Base-by-base conservation (phyloP, 805 yeast species). In the Candida tammaniensis region DNA sequence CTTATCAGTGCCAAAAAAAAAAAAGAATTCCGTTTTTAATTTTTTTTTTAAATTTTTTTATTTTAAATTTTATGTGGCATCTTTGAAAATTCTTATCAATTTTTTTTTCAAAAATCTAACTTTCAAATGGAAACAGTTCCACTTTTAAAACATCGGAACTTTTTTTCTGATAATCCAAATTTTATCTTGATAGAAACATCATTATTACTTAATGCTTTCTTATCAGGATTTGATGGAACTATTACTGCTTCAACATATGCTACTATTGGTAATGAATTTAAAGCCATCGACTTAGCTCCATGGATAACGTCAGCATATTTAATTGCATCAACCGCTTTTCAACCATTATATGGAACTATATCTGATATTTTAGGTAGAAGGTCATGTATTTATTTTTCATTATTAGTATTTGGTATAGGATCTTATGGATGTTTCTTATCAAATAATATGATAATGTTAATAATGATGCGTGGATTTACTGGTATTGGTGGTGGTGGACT, bases 271-370 rank as follows among this genome's bases (percentile, higher is more conserved):
- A 61, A 65, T 27, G 61, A 63, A 33, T 61, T 61, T 30, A 46
- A 56, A 13, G 60, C 64, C 7, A 58, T 57, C 7, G 26, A 24
- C 10, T 24, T 24, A 13, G 26, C 26, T 13, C 26, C 30, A 17
- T 83, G 89, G 89, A 80, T 82, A 2, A 87, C 87, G 3, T 76
- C 87, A 0, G 73, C 85, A 0, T 80, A 81, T 35, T 62, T 84
- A 24, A 57, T 84, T 16, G 80, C 89, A 2, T 77, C 76, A 40
- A 74, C 86, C 2, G 83, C 85, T 1, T 80, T 82, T 54, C 89
- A 82, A 55, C 88, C 87, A 1, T 52, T 83, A 19, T 80, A 77
- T 35, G 93, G 91, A 4, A 74, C 80, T 35, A 61, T 82, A 24
- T 72, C 83, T 27, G 91, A 84, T 44, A 72, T 83, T 14, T 62